These are phyloP conservation scores for Calonectria multiphialidica DNA, from an alignment of 2,329 filamentous ascomycete genomes.

Conservation along the genomic window DNA sequence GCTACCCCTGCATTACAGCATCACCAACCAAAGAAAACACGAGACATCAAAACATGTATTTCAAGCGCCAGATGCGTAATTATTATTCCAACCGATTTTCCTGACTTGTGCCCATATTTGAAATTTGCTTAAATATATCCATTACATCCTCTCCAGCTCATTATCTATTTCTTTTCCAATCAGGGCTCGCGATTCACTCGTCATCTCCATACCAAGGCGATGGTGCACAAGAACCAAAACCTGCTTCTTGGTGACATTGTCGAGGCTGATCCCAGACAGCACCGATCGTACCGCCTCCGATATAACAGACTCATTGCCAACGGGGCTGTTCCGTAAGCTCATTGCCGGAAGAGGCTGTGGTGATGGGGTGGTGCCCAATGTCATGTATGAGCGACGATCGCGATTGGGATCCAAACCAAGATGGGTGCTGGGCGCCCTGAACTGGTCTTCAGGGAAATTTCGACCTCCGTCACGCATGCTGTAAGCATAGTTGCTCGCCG, in stretches of 20 bases:
- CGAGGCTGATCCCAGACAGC: constrained; percentile 88
- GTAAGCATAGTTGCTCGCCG: background rate
- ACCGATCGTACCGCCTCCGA: constrained; percentile 88
- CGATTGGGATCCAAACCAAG: background rate
- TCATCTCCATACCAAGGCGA: constrained; percentile 88
- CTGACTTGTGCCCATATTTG: background rate
- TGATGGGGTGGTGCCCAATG: constrained; percentile 91
- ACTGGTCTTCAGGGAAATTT: background rate
- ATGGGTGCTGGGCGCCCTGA: background rate
- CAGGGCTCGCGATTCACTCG: constrained; percentile 87
- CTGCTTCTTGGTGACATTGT: constrained; percentile 98
- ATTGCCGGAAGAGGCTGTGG: constrained; percentile 67
- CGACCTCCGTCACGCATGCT: background rate
- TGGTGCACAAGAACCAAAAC: constrained; percentile 92
- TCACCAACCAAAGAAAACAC: no score
- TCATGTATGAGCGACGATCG: constrained; percentile 65
- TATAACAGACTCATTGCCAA: constrained; percentile 83
- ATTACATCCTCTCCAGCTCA: constrained; percentile 92
- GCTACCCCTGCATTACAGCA: no score
- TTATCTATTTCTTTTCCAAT: constrained; percentile 94
- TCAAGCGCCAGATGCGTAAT: no score
- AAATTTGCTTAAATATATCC: background rate
- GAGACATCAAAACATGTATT: no score
- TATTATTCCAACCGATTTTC: background rate
- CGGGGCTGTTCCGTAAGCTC: constrained; percentile 69